These are phyloP conservation scores for Cyclotella atomus DNA, from an alignment of 108 stramenopile genomes.

Conservation along the genomic window DNA sequence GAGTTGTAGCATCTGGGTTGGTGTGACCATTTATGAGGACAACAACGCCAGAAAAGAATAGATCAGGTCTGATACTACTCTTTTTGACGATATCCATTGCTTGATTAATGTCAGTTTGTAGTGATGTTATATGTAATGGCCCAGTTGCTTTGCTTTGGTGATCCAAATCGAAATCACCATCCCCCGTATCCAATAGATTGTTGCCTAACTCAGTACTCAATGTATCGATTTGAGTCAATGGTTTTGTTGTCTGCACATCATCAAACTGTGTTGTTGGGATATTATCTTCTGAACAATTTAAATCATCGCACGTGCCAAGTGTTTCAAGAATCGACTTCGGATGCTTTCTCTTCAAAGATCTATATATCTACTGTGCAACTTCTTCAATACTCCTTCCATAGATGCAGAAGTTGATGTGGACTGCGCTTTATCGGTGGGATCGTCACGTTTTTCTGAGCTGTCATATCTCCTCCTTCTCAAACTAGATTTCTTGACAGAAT, in stretches of 20 bases:
- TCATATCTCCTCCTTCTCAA: not conserved
- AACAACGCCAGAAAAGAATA: constrained; percentile 77
- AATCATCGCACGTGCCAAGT: too few relatives aligned
- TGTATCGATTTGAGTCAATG: not conserved
- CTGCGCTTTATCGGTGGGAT: not conserved
- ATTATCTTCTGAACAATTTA: too few relatives aligned
- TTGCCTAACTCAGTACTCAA: not conserved
- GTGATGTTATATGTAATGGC: too few relatives aligned
- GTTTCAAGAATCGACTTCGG: constrained; percentile 13
- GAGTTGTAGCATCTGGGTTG: constrained; percentile 67
- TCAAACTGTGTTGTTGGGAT: too few relatives aligned
- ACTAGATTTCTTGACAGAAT: constrained; percentile 22
- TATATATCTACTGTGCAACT: constrained; percentile 38
- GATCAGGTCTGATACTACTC: constrained; percentile 54
- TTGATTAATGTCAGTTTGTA: too few relatives aligned
- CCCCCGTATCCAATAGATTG: not conserved
- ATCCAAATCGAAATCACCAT: not conserved
- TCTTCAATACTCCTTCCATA: constrained; percentile 36
- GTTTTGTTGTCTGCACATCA: too few relatives aligned
- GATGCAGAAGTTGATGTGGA: constrained; percentile 2
- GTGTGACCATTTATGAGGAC: constrained; percentile 84
- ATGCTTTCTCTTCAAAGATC: constrained; percentile 20
- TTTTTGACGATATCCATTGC: too few relatives aligned
- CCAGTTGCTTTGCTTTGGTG: too few relatives aligned
- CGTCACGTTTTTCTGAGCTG: not conserved